These are phyloP conservation scores for Suillus cothurnatus DNA, from an alignment of 768 basidiomycete genomes.

Conservation along the genomic window DNA sequence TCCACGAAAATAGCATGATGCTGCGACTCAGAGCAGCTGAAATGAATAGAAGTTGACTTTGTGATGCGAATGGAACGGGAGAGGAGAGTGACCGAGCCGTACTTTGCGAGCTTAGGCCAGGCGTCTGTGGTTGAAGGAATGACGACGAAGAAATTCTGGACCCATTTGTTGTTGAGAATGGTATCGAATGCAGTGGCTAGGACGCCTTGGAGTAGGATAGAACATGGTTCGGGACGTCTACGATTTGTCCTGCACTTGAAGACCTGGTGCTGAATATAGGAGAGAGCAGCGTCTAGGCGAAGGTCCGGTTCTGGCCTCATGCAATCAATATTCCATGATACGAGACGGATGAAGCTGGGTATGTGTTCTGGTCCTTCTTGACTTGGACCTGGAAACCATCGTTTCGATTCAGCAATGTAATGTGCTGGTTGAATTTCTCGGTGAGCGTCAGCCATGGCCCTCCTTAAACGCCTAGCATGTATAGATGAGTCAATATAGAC, in stretches of 20 bases:
- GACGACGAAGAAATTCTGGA: slow-evolving; percentile 54
- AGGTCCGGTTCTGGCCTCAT: slow-evolving; percentile 30
- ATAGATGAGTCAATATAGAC: neutral
- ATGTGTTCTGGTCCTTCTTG: slow-evolving; percentile 1
- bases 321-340: slow-evolving; percentile 70
- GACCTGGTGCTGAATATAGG: slow-evolving; percentile 50
- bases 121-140: slow-evolving; percentile 48
- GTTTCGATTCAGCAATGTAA: neutral
- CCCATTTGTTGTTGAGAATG: slow-evolving; percentile 58
- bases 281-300: slow-evolving; percentile 47
- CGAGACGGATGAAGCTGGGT: slow-evolving; percentile 44
- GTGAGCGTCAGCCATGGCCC: neutral
- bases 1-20: slow-evolving; percentile 55
- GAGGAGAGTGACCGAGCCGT: slow-evolving; percentile 66
- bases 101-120: slow-evolving; percentile 48
- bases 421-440: neutral
- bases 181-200: slow-evolving; percentile 39
- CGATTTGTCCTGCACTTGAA: slow-evolving; percentile 42
- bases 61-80: slow-evolving; percentile 48
- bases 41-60: slow-evolving; percentile 47
- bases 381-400: neutral
- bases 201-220: slow-evolving; percentile 70
- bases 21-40: slow-evolving; percentile 44
- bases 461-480: neutral
- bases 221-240: slow-evolving; percentile 52